Evolutionary conservation across 129 eudicot species (phyloP).

Genomic region (Helianthus annuus): DNA sequence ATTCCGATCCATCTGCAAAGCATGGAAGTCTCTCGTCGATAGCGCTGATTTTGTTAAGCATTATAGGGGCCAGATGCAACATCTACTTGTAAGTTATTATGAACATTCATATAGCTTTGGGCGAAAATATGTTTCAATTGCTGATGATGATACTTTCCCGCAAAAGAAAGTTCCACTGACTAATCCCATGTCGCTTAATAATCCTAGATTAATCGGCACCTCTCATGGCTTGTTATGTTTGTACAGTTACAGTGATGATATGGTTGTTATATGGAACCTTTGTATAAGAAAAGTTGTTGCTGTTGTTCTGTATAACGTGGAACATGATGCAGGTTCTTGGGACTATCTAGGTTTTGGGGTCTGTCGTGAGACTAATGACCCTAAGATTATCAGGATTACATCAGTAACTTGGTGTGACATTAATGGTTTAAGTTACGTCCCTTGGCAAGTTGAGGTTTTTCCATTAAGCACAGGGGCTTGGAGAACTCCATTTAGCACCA

Average conservation of each 20-base stretch:
- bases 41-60: not conserved
- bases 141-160: slow-evolving; percentile 16
- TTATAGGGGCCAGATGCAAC: not conserved
- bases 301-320: slow-evolving; percentile 11
- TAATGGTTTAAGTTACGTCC: not conserved
- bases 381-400: slow-evolving; percentile 36
- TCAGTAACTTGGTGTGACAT: not conserved
- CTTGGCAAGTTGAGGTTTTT: not conserved
- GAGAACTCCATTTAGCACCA: not conserved
- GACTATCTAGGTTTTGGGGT: slow-evolving; percentile 45
- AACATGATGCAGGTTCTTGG: not conserved
- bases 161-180: not conserved
- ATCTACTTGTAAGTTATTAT: not conserved
- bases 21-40: not conserved
- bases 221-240: slow-evolving; percentile 31
- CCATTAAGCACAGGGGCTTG: not conserved
- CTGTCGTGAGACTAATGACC: slow-evolving; percentile 31
- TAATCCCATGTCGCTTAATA: not conserved
- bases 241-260: not conserved
- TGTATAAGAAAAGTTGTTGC: slow-evolving; percentile 1
- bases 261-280: slow-evolving; percentile 48
- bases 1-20: not conserved
- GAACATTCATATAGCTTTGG: too few species aligned
- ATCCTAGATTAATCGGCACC: not conserved
- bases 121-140: not conserved